Evolutionary conservation across 2,329 filamentous ascomycete genomes (phyloP).

Genomic region (Pyrenophora seminiperda): DNA sequence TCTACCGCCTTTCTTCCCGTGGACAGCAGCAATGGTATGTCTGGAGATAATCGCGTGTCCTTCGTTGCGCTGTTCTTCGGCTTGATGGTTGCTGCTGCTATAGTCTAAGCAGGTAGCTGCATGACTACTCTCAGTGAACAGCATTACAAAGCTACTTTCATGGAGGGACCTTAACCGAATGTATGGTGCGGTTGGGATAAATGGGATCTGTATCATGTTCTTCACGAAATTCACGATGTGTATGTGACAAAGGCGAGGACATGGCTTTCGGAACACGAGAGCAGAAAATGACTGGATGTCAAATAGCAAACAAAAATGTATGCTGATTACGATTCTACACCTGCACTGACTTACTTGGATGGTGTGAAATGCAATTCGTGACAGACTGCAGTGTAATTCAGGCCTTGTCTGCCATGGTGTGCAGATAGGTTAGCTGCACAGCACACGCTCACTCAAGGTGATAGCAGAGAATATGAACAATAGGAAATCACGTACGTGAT

Average conservation of each 20-base stretch:
- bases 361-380: neutral
- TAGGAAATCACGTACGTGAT: neutral
- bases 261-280: neutral
- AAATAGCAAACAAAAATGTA: neutral
- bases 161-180: neutral
- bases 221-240: neutral
- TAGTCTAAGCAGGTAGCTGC: conserved; percentile 7
- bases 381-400: neutral
- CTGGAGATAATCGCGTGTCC: conserved; percentile 7
- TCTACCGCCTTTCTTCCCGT: neutral
- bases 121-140: neutral
- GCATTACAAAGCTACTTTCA: neutral
- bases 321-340: neutral
- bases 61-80: conserved; percentile 12
- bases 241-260: neutral
- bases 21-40: conserved; percentile 3
- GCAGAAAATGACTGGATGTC: neutral
- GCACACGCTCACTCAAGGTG: neutral
- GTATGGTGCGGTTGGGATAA: neutral
- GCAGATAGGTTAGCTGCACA: neutral
- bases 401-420: neutral
- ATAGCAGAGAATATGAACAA: neutral
- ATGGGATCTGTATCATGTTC: neutral
- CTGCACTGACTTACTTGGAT: neutral
- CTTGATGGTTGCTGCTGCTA: conserved; percentile 6